Evolutionary conservation across 805 yeast genomes (phyloP), one percentile per base, ranked within the genome.

Genomic region (Maudiozyma pseudohumilis): DNA sequence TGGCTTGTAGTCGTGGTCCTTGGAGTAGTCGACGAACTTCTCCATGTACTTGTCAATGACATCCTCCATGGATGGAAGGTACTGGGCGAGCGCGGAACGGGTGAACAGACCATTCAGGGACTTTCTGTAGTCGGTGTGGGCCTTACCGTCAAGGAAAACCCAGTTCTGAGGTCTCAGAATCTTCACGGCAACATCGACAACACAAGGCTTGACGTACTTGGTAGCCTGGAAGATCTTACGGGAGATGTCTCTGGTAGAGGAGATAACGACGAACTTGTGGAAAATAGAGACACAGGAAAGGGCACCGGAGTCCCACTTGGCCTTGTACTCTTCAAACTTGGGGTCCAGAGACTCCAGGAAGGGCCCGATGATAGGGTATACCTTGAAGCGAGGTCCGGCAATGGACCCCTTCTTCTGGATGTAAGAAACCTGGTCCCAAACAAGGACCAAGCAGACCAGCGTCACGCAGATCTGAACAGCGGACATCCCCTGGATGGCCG

Each of bases 141-240:
- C 94, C 65, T 87, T 87, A 50, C 98, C 98, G 56, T 92, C 98
- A 53, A 87, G 65, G 61, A 92, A 92, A 26, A 92, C 98, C 98
- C 98, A 92, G 68, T 89, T 92, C 32, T 89, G 71, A 33, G 97
- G 96, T 63, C 97, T 77, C 54, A 92, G 68, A 48, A 92, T 85
- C 64, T 92, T 92, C 45, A 79, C 71, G 16, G 98, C 98, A 38
- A 87, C 97, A 59, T 92, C 98, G 46, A 92, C 98, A 43, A 92
- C 95, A 66, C 98, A 92, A 5, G 98, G 98, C 62, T 87, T 87
- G 44, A 87, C 96, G 55, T 72, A 92, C 34, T 75, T 71, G 28
- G 96, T 94, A 15, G 94, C 77, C 55, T 75, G 79, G 52, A 89
- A 70, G 43, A 87, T 76, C 53, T 88, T 88, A 59, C 96, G 76